Evolutionary conservation across 2,329 filamentous ascomycete species (phyloP).

Genomic region (Monilinia polystroma): DNA sequence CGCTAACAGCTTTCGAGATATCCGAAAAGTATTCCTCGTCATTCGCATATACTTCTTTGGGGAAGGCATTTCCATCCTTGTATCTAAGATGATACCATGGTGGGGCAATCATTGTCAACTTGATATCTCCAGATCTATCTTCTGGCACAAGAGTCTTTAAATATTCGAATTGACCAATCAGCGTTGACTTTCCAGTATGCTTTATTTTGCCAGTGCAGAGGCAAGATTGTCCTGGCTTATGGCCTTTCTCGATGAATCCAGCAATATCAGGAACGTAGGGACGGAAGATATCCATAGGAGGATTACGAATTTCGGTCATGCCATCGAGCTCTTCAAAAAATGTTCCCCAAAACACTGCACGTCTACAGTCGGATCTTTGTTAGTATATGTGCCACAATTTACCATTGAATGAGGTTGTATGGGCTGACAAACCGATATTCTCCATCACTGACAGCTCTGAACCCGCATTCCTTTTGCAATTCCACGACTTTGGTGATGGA

Average conservation of each 20-base stretch:
- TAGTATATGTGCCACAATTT: background rate
- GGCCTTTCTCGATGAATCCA: conserved; percentile 46
- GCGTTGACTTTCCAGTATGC: conserved; percentile 46
- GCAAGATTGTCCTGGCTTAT: conserved; percentile 48
- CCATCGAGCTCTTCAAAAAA: conserved; percentile 36
- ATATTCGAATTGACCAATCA: conserved; percentile 57
- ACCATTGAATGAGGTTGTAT: background rate
- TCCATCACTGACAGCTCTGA: conserved; percentile 58
- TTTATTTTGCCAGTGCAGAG: conserved; percentile 50
- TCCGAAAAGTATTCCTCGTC: conserved; percentile 56
- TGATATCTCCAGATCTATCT: conserved; percentile 62
- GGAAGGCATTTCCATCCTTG: conserved; percentile 52
- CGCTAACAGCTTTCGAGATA: conserved; percentile 53
- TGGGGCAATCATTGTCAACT: conserved; percentile 67
- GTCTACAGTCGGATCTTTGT: conserved; percentile 23
- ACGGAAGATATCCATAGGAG: conserved; percentile 43
- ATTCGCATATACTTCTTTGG: conserved; percentile 50
- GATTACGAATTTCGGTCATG: conserved; percentile 34
- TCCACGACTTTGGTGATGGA: conserved; percentile 59
- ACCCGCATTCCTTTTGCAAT: conserved; percentile 56
- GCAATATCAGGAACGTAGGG: conserved; percentile 44
- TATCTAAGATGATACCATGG: conserved; percentile 69
- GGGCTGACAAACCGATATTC: conserved; percentile 46
- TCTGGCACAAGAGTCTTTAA: conserved; percentile 59
- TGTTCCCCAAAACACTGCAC: conserved; percentile 37